Evolutionary conservation across 116 monocot species (phyloP).

Genomic region (Cymodocea nodosa): DNA sequence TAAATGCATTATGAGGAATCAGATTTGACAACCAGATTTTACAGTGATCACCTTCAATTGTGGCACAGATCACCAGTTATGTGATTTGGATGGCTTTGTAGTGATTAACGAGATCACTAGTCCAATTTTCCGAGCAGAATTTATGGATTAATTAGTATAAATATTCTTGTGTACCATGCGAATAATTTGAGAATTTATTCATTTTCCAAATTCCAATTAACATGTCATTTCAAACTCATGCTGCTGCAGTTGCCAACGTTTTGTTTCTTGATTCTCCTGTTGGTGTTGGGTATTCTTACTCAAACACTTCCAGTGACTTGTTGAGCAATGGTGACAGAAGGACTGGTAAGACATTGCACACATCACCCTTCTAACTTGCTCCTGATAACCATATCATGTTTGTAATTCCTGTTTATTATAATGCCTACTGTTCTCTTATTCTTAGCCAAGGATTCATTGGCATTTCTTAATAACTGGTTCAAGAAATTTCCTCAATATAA

Average conservation of each 20-base stretch:
- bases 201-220: too few species aligned
- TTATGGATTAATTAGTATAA: too few species aligned
- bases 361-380: background rate
- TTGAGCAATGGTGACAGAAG: constrained; percentile 71
- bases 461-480: constrained; percentile 79
- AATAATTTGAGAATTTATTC: background rate
- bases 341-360: constrained; percentile 37
- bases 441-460: constrained; percentile 73
- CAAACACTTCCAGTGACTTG: constrained; percentile 68
- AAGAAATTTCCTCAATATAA: constrained; percentile 66
- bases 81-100: too few species aligned
- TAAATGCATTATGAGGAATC: too few species aligned
- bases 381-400: background rate
- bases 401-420: background rate
- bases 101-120: too few species aligned
- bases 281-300: constrained; percentile 90
- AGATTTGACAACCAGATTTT: too few species aligned
- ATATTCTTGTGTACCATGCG: too few species aligned
- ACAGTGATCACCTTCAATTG: too few species aligned
- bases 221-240: background rate
- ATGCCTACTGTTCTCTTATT: background rate
- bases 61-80: too few species aligned
- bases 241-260: constrained; percentile 69
- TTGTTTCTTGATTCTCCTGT: constrained; percentile 90
- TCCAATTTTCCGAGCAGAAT: too few species aligned